These are phyloP conservation scores for Glaciozyma antarctica DNA, from an alignment of 768 basidiomycete genomes.

Conservation along the genomic window DNA sequence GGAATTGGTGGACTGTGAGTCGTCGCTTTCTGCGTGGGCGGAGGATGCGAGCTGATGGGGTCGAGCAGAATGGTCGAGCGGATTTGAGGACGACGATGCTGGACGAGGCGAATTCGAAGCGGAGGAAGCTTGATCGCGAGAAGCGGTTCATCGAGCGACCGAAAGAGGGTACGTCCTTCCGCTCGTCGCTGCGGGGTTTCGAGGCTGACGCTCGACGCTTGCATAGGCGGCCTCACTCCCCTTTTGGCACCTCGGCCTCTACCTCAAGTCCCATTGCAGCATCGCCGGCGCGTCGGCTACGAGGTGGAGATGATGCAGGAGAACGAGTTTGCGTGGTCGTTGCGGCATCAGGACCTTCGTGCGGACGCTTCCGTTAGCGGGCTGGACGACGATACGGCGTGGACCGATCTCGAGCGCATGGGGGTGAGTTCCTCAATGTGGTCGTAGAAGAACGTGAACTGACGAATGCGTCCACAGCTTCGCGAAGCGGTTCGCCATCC, in stretches of 20 bases:
- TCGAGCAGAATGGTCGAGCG: slow-evolving; percentile 57
- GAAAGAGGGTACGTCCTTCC: slow-evolving; percentile 16
- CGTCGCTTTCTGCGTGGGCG: slow-evolving; percentile 8
- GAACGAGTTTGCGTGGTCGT: slow-evolving; percentile 30
- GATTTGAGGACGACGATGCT: slow-evolving; percentile 78
- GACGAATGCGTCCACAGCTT: slow-evolving; percentile 10
- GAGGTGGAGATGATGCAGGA: slow-evolving; percentile 29
- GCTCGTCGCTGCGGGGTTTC: neutral
- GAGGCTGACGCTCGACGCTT: neutral
- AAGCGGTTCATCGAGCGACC: slow-evolving; percentile 60
- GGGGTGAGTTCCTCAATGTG: slow-evolving; percentile 19
- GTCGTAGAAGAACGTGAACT: too few species aligned
- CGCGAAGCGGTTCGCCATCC: slow-evolving; percentile 24
- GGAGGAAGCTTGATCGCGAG: slow-evolving; percentile 74
- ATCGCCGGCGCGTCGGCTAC: slow-evolving; percentile 24
- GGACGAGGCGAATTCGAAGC: slow-evolving; percentile 76
- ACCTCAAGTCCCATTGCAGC: slow-evolving; percentile 20
- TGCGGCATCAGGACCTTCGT: slow-evolving; percentile 28
- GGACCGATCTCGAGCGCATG: slow-evolving; percentile 33
- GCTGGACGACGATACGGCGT: slow-evolving; percentile 27
- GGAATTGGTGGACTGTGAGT: slow-evolving; percentile 84
- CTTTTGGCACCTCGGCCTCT: slow-evolving; percentile 25
- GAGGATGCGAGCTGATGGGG: neutral
- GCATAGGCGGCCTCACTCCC: slow-evolving; percentile 23
- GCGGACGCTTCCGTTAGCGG: slow-evolving; percentile 21